Base-by-base conservation (phyloP, 768 basidiomycete genomes). In the Rhodotorula taiwanensis region DNA sequence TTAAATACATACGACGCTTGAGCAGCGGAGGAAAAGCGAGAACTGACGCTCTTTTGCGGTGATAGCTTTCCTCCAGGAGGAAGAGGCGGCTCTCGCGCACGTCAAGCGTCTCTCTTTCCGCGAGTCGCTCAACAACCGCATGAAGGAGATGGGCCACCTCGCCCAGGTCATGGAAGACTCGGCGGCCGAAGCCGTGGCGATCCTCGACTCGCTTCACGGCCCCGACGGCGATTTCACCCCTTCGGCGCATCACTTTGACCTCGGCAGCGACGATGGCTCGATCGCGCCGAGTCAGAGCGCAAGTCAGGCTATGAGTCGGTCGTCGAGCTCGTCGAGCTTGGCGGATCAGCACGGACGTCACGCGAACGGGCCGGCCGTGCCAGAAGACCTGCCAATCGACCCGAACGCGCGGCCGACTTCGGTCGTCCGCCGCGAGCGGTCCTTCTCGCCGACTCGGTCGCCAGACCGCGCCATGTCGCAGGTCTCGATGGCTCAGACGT, bases 81-180 rank as follows among this genome's bases (percentile, higher is more conserved):
- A 74, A 49, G 70, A 72, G 47, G 15, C 20, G 11, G 63, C 66
- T 0, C 58, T 74, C 25, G 60, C 57, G 2, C 61, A 64, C 10
- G 63, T 66, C 60, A 74, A 74, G 53, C 47, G 70, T 14, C 58
- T 62, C 10, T 70, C 70, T 36, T 72, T 71, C 62, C 52, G 70
- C 27, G 66, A 71, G 31, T 67, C 68, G 4, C 60, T 74, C 15
- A 60, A 62, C 14, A 48, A 68, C 47, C 51, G 73, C 25, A 71
- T 74, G 71, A 47, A 61, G 49, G 55, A 58, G 42, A 69, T 72
- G 71, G 67, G 55, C 41, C 68, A 70, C 16, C 62, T 72, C 21
- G 70, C 67, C 18, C 55, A 56, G 21, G 58, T 67, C n/a, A 67
- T 71, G 66, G 60, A 71, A 53, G 62, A 64, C 21, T 52, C 56